Conservation (phyloP, 306 rosid genomes). For the Cyclanthera cordifolia region DNA sequence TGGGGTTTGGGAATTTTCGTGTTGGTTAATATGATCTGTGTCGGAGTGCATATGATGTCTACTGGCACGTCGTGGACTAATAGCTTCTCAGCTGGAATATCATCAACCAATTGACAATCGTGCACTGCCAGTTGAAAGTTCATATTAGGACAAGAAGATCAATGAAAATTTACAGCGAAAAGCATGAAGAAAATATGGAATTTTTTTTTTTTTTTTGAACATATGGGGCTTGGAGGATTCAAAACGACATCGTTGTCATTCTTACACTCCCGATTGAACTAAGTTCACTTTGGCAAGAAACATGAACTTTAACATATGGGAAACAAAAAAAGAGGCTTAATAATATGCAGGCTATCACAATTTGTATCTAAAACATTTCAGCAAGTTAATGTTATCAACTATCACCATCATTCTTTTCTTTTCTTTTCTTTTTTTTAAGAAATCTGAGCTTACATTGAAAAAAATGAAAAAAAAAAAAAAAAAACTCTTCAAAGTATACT, state of each 20-base stretch:
- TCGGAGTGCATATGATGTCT: constrained; percentile 84
- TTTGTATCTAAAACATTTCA: not conserved
- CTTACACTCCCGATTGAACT: too few relatives aligned
- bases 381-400: not conserved
- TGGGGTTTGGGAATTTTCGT: constrained; percentile 72
- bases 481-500: too few relatives aligned
- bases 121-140: constrained; percentile 43
- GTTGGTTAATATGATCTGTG: constrained; percentile 53
- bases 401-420: not conserved
- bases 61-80: constrained; percentile 80
- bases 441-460: too few relatives aligned
- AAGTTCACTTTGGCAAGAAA: too few relatives aligned
- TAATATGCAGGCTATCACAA: not conserved
- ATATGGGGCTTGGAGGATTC: too few relatives aligned
- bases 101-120: constrained; percentile 78
- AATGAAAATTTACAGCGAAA: not conserved
- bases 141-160: not conserved
- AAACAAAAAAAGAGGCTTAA: not conserved
- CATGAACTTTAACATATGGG: not conserved
- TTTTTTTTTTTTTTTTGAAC: too few relatives aligned
- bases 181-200: not conserved
- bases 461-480: too few relatives aligned
- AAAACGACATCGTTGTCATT: too few relatives aligned
- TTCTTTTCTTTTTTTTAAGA: too few relatives aligned
- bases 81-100: constrained; percentile 67